phyloP scores from a whole-genome alignment of 768 basidiomycete genomes.

The Lyophyllum shimeji region DNA sequence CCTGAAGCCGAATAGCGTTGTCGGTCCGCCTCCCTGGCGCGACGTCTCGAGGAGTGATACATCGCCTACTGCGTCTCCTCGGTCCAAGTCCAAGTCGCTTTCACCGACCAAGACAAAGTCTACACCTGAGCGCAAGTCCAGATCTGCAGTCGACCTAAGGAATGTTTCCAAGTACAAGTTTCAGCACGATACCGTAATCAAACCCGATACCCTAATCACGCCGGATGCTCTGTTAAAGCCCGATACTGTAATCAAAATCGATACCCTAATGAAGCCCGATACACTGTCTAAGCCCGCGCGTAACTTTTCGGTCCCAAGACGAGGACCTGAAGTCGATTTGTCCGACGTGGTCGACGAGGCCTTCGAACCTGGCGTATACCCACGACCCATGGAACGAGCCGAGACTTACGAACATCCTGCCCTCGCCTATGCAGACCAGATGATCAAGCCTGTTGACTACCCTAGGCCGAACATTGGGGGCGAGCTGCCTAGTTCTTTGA shows the following conservation, averaged over 20 bases:
- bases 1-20: not conserved
- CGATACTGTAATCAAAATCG: too few relatives aligned
- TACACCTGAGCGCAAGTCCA: not conserved
- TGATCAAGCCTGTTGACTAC: not conserved
- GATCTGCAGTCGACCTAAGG: not conserved
- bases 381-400: not conserved
- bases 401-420: not conserved
- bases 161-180: not conserved
- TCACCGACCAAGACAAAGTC: too few relatives aligned
- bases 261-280: too few relatives aligned
- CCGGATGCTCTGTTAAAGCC: too few relatives aligned
- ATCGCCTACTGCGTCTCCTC: not conserved
- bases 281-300: not conserved
- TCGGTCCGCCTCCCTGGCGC: not conserved
- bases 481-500: not conserved
- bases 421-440: not conserved
- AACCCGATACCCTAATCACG: too few relatives aligned
- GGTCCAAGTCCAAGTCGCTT: not conserved
- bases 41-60: not conserved
- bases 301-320: not conserved
- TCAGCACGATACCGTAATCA: not conserved
- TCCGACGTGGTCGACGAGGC: not conserved
- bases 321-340: not conserved
- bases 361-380: not conserved
- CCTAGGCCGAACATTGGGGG: not conserved